Evolutionary conservation across 805 yeast species (phyloP), one percentile per base, ranked within the genome.

Genomic region (Teunomyces tritomae): DNA sequence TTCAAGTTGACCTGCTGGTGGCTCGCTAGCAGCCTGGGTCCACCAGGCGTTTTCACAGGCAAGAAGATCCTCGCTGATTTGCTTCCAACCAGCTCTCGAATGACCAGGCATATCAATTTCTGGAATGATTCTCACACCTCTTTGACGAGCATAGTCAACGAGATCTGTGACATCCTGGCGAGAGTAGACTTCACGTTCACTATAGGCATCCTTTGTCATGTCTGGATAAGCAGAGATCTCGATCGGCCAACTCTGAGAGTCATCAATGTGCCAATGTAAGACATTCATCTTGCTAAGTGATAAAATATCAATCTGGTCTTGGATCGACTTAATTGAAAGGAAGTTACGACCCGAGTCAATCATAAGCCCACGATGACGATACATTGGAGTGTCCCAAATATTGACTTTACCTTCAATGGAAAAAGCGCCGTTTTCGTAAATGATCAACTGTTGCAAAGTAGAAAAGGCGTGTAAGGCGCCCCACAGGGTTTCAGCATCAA

Each of bases 61-160:
- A 28, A 70, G 58, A 28, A 68, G 45, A 26, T 55, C 55, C 2
- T 63, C 58, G 49, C 68, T 67, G 28, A 69, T 54, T 43, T 58
- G 63, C 32, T 49, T 49, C 71, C 71, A 73, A 3, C 77, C 77
- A 5, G 75, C 64, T 27, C 65, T 54, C 11, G 74, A 57, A 50
- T 73, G 77, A 1, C 75, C 76, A 4, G 77, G 76, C 55, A 67
- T 49, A 49, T 73, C 77, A 28, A 72, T 51, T 51, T 72, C 77
- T 5, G 77, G 76, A 26, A 72, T 53, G 13, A 73, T 59, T 47
- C 77, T 62, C 8, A 72, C 67, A n/a, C 76, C 77, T 42, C 70
- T 54, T 2, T 39, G 55, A 9, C 50, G 47, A 3, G 72, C 76
- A 54, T 69, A 71, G 20, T 51, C 50, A 14, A 72, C 59, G 4